Evolutionary conservation across 805 yeast genomes (phyloP), one percentile per base, ranked within the genome.

Genomic region (Pichia paraexigua): DNA sequence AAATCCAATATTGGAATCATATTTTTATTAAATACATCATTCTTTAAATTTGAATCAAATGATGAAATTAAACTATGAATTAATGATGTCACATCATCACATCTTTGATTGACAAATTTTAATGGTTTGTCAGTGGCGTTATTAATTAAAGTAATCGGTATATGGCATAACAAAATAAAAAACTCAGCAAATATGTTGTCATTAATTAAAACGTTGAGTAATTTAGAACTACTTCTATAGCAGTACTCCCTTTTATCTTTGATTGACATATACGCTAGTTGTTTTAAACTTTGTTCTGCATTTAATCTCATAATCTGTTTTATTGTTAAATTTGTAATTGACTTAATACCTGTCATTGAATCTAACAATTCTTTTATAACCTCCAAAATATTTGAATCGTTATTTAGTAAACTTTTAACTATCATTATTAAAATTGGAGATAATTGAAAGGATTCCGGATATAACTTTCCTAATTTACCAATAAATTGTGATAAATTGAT

Each of bases 401-500:
- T 78, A 6, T 67, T 62, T 57, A 82, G 84, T 41, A 92, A 71
- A 32, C 83, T 80, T 58, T 84, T 85, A 41, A 84, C 60, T 9
- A 85, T 65, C 60, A 76, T 85, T 2, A 70, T 68, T 17, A 89
- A 62, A 13, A 92, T 67, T 5, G 92, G 88, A 4, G 71, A 64
- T 39, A 87, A 61, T 58, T 83, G 83, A 69, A 92, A 79, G 2
- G 65, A 58, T 56, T 66, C 53, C 39, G 79, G 71, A 70, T 82
- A 72, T 44, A 74, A 64, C 58, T 77, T 66, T 65, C 88, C 78
- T 5, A 90, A 68, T 50, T 84, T 81, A 0, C 95, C 95, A 48
- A 87, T 79, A 62, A 92, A 91, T 1, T 80, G 71, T 0, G 96
- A 78, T 32, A 92, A 71, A 22, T 95, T 85, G 59, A 85, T 94